phyloP scores from a whole-genome alignment of 345 rosid species.

The Aegle marmelos region DNA sequence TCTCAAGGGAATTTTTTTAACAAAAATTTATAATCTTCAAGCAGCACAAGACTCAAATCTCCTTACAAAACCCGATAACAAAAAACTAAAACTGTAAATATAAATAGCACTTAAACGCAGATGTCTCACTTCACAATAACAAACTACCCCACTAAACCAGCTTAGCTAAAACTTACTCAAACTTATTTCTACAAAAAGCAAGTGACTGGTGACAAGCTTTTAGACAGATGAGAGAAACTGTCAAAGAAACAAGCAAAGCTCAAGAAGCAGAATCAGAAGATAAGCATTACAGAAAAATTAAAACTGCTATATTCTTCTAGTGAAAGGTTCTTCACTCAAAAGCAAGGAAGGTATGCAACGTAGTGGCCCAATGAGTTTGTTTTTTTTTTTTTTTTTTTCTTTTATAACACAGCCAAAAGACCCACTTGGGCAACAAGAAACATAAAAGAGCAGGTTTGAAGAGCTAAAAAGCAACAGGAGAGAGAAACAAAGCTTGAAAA shows the following conservation, averaged over 20 bases:
- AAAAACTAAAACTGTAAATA: neutral
- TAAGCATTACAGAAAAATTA: conserved; percentile 14
- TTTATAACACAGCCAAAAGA: neutral
- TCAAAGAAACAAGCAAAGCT: neutral
- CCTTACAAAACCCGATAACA: conserved; percentile 13
- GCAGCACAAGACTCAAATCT: conserved; percentile 22
- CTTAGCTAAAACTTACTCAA: neutral
- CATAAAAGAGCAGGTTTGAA: conserved; percentile 12
- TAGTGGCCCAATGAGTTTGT: neutral
- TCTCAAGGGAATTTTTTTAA: conserved; percentile 6
- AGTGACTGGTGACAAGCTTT: neutral
- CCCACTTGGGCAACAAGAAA: conserved; percentile 30
- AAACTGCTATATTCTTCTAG: conserved; percentile 12
- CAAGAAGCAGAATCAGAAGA: conserved; percentile 19
- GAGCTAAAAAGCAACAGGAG: conserved; percentile 20
- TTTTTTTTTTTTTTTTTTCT: neutral
- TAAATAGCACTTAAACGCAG: conserved; percentile 4
- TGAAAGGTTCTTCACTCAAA: conserved; percentile 2
- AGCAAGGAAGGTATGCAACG: conserved; percentile 7
- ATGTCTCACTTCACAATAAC: conserved; percentile 18
- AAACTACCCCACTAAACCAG: conserved; percentile 3
- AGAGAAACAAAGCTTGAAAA: conserved; percentile 16
- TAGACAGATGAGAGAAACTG: neutral
- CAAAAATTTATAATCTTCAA: conserved; percentile 1
- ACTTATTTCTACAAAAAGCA: neutral